Conservation (phyloP, 495 filamentous ascomycete genomes). For the Staphylotrichum tortipilum region DNA sequence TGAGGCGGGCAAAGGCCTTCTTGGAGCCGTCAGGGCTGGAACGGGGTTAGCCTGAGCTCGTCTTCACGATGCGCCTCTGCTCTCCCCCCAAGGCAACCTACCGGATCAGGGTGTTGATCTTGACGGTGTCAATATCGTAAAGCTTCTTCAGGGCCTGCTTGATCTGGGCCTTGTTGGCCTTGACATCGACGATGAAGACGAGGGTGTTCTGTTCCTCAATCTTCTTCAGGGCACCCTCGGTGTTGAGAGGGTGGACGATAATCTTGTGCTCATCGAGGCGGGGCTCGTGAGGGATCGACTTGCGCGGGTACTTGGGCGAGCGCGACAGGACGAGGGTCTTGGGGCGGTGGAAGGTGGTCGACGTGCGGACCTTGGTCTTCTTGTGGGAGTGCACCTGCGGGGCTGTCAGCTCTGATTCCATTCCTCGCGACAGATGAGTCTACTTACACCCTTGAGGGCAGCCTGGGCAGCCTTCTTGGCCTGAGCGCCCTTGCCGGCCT, state of each 20-base stretch:
- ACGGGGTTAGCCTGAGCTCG: not conserved
- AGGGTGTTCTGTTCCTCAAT: conserved; percentile 99
- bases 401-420: conserved; percentile 2
- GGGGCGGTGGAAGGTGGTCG: conserved; percentile 93
- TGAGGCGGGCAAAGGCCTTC: conserved; percentile 96
- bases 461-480: conserved; percentile 90
- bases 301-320: conserved; percentile 91
- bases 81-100: conserved; percentile 42
- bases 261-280: conserved; percentile 90
- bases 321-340: conserved; percentile 90
- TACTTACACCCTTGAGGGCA: conserved; percentile 76
- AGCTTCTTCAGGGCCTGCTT: conserved; percentile 97
- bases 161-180: conserved; percentile 99
- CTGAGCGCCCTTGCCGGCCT: conserved; percentile 60
- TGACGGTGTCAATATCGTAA: conserved; percentile 94
- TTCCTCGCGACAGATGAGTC: conserved; percentile 4
- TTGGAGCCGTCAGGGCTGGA: conserved; percentile 86
- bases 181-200: conserved; percentile 96
- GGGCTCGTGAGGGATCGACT: conserved; percentile 80
- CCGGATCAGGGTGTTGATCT: conserved; percentile 99
- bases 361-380: conserved; percentile 80
- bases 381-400: conserved; percentile 67
- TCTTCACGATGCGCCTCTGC: not conserved
- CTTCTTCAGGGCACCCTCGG: conserved; percentile 99
- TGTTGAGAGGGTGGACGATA: conserved; percentile 80